Evolutionary conservation across 805 yeast genomes (phyloP), one percentile per base, ranked within the genome.

Genomic region (Ogataea pilisensis): DNA sequence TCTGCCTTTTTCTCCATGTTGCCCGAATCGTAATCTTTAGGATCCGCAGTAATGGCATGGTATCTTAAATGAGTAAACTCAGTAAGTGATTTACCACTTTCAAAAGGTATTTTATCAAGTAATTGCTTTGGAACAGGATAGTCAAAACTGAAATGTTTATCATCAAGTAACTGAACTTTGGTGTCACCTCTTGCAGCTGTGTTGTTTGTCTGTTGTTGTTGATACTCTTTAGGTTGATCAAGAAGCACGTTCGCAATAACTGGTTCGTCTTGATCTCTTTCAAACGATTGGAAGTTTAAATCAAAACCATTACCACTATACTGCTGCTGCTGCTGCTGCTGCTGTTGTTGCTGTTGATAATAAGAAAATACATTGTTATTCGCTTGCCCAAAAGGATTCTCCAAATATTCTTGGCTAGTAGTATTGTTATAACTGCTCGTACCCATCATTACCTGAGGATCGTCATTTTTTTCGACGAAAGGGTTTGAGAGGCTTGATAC

Each of bases 41-140:
- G 97, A 46, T 91, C 96, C 57, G 95, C 83, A 1, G 98, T 91
- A 9, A 85, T 88, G 1, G 96, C 97, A 45, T 91, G 86, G 63
- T 91, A 91, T 58, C 98, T 75, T 82, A 91, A 76, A 56, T 83
- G 86, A 13, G 79, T 77, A 72, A 83, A 84, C 81, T 67, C 69
- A 53, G 69, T 46, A 48, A 60, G 38, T 30, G 51, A 37, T 17
- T 44, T 53, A 57, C 64, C 48, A 65, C 69, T 54, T 63, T 65
- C 34, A 72, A 75, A 45, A 46, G 54, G 73, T 39, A 60, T 68
- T 73, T 57, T 75, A 69, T 40, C 58, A 24, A 81, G 61, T 39
- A 87, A 69, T 42, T 76, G 73, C 18, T 73, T 69, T 14, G 95
- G 81, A 2, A 87, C 87, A 16, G 95, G 95, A 56, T 93, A 88